Evolutionary conservation across 2,329 filamentous ascomycete genomes (phyloP).

Genomic region (Fusarium coffeatum): DNA sequence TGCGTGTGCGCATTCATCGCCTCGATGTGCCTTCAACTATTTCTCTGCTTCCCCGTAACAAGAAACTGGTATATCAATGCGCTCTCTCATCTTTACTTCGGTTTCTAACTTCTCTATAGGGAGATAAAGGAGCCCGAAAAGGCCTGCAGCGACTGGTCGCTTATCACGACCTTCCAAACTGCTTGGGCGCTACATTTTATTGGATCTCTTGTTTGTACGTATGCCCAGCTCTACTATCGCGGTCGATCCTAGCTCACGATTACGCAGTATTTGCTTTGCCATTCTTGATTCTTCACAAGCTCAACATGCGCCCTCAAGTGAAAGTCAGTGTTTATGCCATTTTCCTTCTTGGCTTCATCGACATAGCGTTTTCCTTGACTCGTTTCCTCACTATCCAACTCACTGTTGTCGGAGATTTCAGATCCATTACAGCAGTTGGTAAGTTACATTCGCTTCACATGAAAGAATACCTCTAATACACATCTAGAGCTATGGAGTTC

Average conservation of each 20-base stretch:
- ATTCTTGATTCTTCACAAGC: constrained; percentile 23
- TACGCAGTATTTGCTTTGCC: constrained; percentile 16
- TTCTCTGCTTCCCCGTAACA: constrained; percentile 27
- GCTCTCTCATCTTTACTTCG: rapidly evolving
- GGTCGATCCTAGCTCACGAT: rapidly evolving
- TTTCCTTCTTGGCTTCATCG: constrained; percentile 36
- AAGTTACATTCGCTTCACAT: background rate
- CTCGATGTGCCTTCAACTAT: constrained; percentile 21
- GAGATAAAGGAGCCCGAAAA: background rate
- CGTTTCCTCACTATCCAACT: constrained; percentile 34
- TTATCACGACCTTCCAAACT: constrained; percentile 21
- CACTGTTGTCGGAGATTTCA: constrained; percentile 1
- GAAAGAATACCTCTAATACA: background rate
- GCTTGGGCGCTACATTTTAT: constrained; percentile 30
- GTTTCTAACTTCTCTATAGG: background rate
- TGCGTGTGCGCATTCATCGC: constrained; percentile 3
- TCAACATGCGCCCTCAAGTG: constrained; percentile 25
- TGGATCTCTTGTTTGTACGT: constrained; percentile 24
- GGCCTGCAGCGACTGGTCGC: background rate
- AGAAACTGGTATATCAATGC: constrained; percentile 26
- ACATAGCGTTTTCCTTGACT: constrained; percentile 37
- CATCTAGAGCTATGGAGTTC: constrained; percentile 32
- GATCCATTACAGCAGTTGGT: constrained; percentile 36
- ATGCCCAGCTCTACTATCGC: rapidly evolving
- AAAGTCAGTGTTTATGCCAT: constrained; percentile 32